Evolutionary conservation across 345 rosid species (phyloP), one percentile per base, ranked within the genome.

Genomic region (Cardamine chenopodiifolia): DNA sequence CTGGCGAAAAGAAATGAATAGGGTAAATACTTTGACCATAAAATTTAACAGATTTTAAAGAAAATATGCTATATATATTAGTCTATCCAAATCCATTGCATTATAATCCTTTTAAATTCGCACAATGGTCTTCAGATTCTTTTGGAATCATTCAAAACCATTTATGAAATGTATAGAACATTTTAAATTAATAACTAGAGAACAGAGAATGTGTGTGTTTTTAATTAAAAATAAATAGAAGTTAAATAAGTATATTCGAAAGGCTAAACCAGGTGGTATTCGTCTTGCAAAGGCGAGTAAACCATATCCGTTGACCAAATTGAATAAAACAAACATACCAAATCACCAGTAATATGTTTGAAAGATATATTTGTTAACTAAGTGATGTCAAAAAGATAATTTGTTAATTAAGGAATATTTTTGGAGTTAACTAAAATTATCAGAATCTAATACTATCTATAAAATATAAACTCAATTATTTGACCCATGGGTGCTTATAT

Each of bases 301-400:
- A 44, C 18, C 15, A 48, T 69, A 19, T 18, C 23, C 71, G 80
- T 76, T 76, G 80, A 76, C 80, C 26, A 70, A 45, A 55, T 15
- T 62, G 66, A 76, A 76, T 69, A 54, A 76, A 76, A 69, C 65
- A 76, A 76, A 62, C 15, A 76, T 35, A 70, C 60, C 18, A 45
- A 2, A 76, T 61, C 22, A 69, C 17, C 69, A 53, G 70, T 64
- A 63, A 70, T 57, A 32, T 34, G 32, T 34, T 47, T 62, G 15
- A 40, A 56, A 74, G 53, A 59, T 66, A 59, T 75, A 52, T 18
- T 75, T 74, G 8, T 65, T 55, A 45, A 32, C 34, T 3, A 57
- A 35, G 47, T 61, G 66, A 61, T 40, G 66, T 61, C 65, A 37
- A 56, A 57, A 44, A 4, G 7, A 40, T 40, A 1, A 37, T 55